Evolutionary conservation across 208 protist genomes (phyloP), one percentile per base, ranked within the genome.

Genomic region (Trypanosoma mega): DNA sequence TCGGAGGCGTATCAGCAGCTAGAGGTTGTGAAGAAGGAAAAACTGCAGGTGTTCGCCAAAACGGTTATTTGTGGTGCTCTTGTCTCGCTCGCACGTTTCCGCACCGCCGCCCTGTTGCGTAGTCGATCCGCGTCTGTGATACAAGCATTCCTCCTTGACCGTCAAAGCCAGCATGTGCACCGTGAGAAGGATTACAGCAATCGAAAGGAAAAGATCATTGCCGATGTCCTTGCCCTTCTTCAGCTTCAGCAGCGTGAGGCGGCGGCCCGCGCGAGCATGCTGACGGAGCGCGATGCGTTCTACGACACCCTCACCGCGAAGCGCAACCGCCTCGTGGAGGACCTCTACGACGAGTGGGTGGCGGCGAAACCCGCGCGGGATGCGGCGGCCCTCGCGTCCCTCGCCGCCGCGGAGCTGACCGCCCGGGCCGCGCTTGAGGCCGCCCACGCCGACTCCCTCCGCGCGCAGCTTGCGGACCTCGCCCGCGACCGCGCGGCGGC

Each of bases 1-100:
- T 65, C 57, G 20, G 76, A 79, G 11, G 67, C 69, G 21, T 72
- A 76, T 44, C 62, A 79, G 41, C 49, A 52, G 16, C 49, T 79
- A 5, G 73, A 79, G 48, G 64, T 64, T 0, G 33, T 70, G 1
- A 58, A 66, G 26, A 71, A 68, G 41, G 29, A 74, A 36, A 49
- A 45, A 14, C 24, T 78, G 26, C 55, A 74, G 43, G 57, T 60
- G 6, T 73, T 73, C 39, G 57, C 36, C 5, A 48, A 21, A 9
- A 45, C 46, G 14, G 52, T 34, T 5, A 55, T 71, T n/a, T 45
- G 54, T 52, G 50, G 52, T 23, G 26, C 50, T 1, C 57, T 62
- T 48, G 26, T 71, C 7, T 62, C 53, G 0, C 20, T 71, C 9
- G 26, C 64, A 11, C 41, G 55, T 12, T 39, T 50, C 21, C 64